phyloP scores from a whole-genome alignment of 1,139 yeast species.

The Eremothecium coryli region DNA sequence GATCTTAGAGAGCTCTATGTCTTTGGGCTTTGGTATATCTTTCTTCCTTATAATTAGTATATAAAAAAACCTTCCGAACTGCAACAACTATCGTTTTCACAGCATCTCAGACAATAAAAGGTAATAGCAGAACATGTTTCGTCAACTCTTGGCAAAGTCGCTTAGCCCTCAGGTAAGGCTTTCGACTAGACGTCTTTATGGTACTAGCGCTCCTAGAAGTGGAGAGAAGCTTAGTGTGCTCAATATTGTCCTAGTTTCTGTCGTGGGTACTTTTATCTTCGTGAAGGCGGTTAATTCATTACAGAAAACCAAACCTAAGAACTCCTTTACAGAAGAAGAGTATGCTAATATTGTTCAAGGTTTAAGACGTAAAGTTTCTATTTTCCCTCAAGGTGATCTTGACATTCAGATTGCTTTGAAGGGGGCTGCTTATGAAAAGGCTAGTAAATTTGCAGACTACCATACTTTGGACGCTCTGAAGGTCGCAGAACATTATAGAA shows the following conservation, averaged over 20 bases:
- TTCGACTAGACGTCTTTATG: neutral
- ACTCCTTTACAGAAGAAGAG: slow-evolving; percentile 50
- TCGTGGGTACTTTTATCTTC: slow-evolving; percentile 46
- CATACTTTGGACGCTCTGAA: slow-evolving; percentile 41
- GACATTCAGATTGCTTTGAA: slow-evolving; percentile 12
- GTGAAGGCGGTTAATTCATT: slow-evolving; percentile 44
- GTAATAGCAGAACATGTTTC: too few species aligned
- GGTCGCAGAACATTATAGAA: slow-evolving; percentile 39
- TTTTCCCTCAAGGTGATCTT: slow-evolving; percentile 29
- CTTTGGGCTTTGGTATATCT: too few species aligned
- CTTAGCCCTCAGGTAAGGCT: neutral
- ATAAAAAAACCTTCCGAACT: too few species aligned
- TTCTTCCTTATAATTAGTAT: too few species aligned
- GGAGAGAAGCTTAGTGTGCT: slow-evolving; percentile 38
- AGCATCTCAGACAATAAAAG: too few species aligned
- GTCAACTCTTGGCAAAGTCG: neutral
- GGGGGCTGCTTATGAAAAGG: slow-evolving; percentile 27
- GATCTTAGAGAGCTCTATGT: too few species aligned
- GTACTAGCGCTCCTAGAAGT: neutral
- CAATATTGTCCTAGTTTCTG: slow-evolving; percentile 41
- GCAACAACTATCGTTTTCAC: too few species aligned
- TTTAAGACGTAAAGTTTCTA: slow-evolving; percentile 44
- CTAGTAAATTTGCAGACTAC: slow-evolving; percentile 23
- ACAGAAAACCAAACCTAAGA: slow-evolving; percentile 46
- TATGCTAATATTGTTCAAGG: slow-evolving; percentile 45